Evolutionary conservation across 768 basidiomycete genomes (phyloP), one percentile per base, ranked within the genome.

Genomic region (Lactifluus echinatus): DNA sequence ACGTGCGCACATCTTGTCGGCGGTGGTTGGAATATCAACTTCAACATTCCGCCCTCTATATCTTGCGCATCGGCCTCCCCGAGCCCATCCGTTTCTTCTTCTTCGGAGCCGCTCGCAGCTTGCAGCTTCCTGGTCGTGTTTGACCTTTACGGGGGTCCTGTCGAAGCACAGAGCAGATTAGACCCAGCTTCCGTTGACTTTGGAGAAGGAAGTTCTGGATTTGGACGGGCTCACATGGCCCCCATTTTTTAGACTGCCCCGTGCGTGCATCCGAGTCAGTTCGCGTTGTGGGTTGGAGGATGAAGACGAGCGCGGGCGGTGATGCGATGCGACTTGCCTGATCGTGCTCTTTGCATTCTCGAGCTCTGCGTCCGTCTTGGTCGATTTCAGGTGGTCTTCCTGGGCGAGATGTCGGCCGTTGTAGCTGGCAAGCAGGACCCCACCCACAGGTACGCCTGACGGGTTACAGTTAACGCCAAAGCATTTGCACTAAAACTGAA

Each of bases 161-260:
- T 14, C 8, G 15, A 17, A 24, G n/a, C n/a, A n/a, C n/a, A n/a
- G n/a, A n/a, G n/a, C n/a, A n/a, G n/a, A n/a, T n/a, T n/a, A n/a
- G 33, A 31, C 46, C 34, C 40, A 56, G 31, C 33, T 19, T 15
- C 23, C 24, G 15, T 7, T 28, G n/a, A n/a, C n/a, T n/a, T n/a
- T n/a, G n/a, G n/a, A n/a, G n/a, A n/a, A n/a, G n/a, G n/a, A n/a
- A n/a, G n/a, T n/a, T n/a, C n/a, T n/a, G n/a, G n/a, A n/a, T n/a
- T n/a, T n/a, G n/a, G n/a, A n/a, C n/a, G n/a, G n/a, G n/a, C 68
- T 56, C 48, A 70, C 70, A 56, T 71, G 71, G 24, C 71, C 67
- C 69, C 69, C 70, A 47, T 71, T 70, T 39, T 67, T 68, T 44
- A 70, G 43, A 42, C 68, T 71, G 37, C 15, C 23, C n/a, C n/a